phyloP scores from a whole-genome alignment of 345 rosid genomes.

The Corymbia maculata region DNA sequence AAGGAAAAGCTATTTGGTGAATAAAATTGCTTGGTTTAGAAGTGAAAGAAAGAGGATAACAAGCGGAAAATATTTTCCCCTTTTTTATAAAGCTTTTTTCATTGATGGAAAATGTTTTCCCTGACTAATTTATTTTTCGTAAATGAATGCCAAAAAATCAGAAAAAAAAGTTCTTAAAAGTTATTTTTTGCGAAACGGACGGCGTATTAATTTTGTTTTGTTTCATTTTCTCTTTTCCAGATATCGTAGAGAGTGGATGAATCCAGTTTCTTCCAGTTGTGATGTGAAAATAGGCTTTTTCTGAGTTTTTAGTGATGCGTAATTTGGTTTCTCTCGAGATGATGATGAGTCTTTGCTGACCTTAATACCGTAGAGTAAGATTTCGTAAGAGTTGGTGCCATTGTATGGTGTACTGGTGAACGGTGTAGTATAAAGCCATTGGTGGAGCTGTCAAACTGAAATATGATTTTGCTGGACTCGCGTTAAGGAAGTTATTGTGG shows the following conservation, averaged over 20 bases:
- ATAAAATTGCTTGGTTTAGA: too few relatives aligned
- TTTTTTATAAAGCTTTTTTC: too few relatives aligned
- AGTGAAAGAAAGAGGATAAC: too few relatives aligned
- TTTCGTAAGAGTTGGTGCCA: not conserved
- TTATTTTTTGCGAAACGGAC: too few relatives aligned
- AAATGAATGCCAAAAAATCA: too few relatives aligned
- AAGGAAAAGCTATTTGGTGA: too few relatives aligned
- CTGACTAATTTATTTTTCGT: too few relatives aligned
- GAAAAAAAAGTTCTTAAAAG: too few relatives aligned
- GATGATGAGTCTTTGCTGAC: not conserved
- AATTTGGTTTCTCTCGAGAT: not conserved
- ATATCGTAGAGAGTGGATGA: not conserved
- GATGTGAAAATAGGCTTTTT: not conserved
- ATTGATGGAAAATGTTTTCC: too few relatives aligned
- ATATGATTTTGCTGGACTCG: not conserved
- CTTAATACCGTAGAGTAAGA: not conserved
- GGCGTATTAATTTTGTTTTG: not conserved
- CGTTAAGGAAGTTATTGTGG: not conserved
- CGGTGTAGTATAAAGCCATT: not conserved
- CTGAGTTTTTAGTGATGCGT: not conserved
- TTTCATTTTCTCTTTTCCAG: not conserved
- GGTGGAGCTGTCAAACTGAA: not conserved
- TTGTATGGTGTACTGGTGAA: not conserved
- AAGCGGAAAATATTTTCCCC: too few relatives aligned
- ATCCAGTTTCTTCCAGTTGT: not conserved